Conservation (phyloP, 768 basidiomycete species). For the Russula emetica region DNA sequence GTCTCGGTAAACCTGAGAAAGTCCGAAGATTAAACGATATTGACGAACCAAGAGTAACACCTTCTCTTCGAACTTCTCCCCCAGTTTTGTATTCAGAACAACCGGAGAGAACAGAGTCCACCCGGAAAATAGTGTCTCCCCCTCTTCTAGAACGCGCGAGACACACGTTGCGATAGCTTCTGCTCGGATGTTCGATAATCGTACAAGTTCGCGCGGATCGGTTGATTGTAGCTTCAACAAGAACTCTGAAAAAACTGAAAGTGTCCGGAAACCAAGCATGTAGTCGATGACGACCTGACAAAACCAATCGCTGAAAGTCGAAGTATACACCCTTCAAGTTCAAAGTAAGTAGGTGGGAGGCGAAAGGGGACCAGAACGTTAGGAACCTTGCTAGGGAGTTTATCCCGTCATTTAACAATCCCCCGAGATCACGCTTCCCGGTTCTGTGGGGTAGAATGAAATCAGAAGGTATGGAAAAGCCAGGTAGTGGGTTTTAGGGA, state of each 20-base stretch:
- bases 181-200: conserved; percentile 82
- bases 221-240: conserved; percentile 80
- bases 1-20: neutral
- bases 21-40: conserved; percentile 20
- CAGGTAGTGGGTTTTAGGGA: neutral
- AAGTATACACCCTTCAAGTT: conserved; percentile 67
- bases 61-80: conserved; percentile 91
- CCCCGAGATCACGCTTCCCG: conserved; percentile 89
- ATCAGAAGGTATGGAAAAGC: neutral
- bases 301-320: conserved; percentile 94
- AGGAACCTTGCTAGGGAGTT: conserved; percentile 81
- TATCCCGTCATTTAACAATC: conserved; percentile 91
- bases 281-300: conserved; percentile 93
- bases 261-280: conserved; percentile 80
- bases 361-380: neutral
- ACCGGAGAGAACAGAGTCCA: conserved; percentile 92
- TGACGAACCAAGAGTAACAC: conserved; percentile 74
- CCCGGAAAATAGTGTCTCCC: conserved; percentile 65
- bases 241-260: conserved; percentile 91
- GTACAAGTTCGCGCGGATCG: conserved; percentile 87
- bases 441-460: conserved; percentile 49
- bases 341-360: conserved; percentile 8
- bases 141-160: conserved; percentile 42
- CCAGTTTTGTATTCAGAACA: conserved; percentile 62
- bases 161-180: conserved; percentile 91